phyloP scores from a whole-genome alignment of 2,329 filamentous ascomycete genomes.

The Tympanopsis confertula region DNA sequence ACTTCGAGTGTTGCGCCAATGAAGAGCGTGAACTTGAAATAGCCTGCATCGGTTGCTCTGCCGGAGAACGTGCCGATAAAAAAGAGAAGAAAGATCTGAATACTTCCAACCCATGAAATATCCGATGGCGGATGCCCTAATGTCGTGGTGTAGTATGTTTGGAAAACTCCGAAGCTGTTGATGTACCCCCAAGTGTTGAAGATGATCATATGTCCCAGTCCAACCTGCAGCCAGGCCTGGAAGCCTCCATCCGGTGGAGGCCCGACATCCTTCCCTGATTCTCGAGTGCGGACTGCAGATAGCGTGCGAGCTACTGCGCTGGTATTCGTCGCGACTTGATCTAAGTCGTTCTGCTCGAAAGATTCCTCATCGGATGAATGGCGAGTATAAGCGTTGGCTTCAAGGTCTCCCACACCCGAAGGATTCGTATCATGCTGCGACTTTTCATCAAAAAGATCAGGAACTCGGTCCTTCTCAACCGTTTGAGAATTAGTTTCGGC shows the following conservation, averaged over 20 bases:
- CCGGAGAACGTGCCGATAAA: slow-evolving; percentile 25
- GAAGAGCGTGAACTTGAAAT: slow-evolving; percentile 16
- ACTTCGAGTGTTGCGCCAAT: slow-evolving; percentile 13
- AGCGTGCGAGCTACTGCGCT: too few relatives aligned
- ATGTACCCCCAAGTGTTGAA: slow-evolving; percentile 19
- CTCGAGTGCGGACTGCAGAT: background rate
- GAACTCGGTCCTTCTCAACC: too few relatives aligned
- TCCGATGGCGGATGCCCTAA: slow-evolving; percentile 18
- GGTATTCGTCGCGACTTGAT: too few relatives aligned
- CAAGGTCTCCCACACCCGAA: too few relatives aligned
- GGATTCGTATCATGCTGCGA: too few relatives aligned
- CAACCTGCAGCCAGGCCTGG: slow-evolving; percentile 13
- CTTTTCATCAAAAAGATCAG: too few relatives aligned
- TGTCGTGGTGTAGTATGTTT: slow-evolving; percentile 24
- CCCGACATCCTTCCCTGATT: background rate
- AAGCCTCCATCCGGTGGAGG: slow-evolving; percentile 13
- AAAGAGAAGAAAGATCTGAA: slow-evolving; percentile 28
- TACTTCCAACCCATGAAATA: slow-evolving; percentile 32
- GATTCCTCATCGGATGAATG: too few relatives aligned
- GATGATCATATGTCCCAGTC: slow-evolving; percentile 10
- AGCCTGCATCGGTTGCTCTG: slow-evolving; percentile 24
- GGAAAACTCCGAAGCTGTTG: slow-evolving; percentile 29
- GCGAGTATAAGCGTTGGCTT: too few relatives aligned
- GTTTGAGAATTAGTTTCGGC: too few relatives aligned
- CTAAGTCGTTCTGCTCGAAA: too few relatives aligned